A percentile compares a stretch with the other conserved stretches of the same genome.
Evolutionary conservation across 2,329 filamentous ascomycete species (phyloP).

Genomic region (Alternaria infectoria): DNA sequence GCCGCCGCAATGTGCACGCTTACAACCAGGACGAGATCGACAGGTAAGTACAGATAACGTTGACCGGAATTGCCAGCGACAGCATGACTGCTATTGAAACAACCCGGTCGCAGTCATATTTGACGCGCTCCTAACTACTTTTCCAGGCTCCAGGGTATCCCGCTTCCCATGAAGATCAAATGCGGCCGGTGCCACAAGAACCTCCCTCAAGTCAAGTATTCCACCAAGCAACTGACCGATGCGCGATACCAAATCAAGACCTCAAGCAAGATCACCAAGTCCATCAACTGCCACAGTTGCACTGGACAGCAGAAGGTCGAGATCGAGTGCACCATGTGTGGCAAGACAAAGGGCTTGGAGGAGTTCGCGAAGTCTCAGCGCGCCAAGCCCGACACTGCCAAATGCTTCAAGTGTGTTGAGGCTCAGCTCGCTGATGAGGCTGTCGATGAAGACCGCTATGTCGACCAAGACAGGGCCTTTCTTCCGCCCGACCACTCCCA

Average conservation of each 20-base stretch:
- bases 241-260: constrained; percentile 24
- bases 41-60: background rate
- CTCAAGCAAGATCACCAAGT: constrained; percentile 19
- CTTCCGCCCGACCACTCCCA: constrained; percentile 19
- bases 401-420: constrained; percentile 42
- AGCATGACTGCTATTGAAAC: background rate
- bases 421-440: constrained; percentile 28
- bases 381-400: constrained; percentile 51
- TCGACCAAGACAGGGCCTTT: constrained; percentile 30
- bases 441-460: constrained; percentile 40
- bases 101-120: rapidly evolving
- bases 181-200: constrained; percentile 56
- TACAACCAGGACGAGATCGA: constrained; percentile 21
- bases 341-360: constrained; percentile 54
- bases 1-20: constrained; percentile 4
- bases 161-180: constrained; percentile 45
- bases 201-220: constrained; percentile 49
- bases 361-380: constrained; percentile 59
- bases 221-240: constrained; percentile 56
- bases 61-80: too few species aligned
- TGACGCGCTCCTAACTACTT: background rate
- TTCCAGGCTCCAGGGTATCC: constrained; percentile 24
- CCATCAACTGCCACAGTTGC: constrained; percentile 54
- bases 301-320: constrained; percentile 53
- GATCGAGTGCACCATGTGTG: constrained; percentile 57